phyloP scores from a whole-genome alignment of 169 alveolate species.

The Cryptosporidium parvum region DNA sequence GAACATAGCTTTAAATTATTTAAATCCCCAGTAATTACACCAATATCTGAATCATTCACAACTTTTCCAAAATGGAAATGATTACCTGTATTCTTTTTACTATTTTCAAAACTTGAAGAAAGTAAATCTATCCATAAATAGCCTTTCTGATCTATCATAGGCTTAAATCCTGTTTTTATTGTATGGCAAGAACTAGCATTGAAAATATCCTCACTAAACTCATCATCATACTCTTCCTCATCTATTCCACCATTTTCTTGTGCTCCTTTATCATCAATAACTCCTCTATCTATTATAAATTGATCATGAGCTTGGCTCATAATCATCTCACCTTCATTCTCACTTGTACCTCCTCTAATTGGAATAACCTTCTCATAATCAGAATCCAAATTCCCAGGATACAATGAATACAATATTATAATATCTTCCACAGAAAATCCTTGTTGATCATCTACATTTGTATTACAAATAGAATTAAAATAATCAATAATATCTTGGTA shows the following conservation, averaged over 20 bases:
- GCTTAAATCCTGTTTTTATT: neutral
- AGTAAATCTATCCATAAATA: conserved; percentile 31
- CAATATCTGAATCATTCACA: conserved; percentile 4
- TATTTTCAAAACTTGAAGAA: conserved; percentile 1
- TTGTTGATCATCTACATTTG: conserved; percentile 70
- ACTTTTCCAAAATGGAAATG: neutral
- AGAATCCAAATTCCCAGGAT: conserved; percentile 77
- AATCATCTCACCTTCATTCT: conserved; percentile 37
- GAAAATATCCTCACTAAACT: conserved; percentile 23
- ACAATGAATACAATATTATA: conserved; percentile 70
- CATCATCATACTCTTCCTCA: conserved; percentile 56
- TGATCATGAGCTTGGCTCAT: neutral
- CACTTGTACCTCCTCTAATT: conserved; percentile 42
- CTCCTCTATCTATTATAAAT: neutral
- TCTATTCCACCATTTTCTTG: neutral
- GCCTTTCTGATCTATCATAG: conserved; percentile 37
- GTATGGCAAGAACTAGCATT: neutral
- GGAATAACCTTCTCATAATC: conserved; percentile 79
- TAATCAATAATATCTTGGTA: conserved; percentile 77
- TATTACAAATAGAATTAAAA: conserved; percentile 76
- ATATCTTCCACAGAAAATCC: conserved; percentile 78
- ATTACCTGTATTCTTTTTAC: neutral
- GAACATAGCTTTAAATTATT: conserved; percentile 5
- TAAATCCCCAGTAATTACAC: conserved; percentile 13
- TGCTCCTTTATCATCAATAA: neutral